These are phyloP conservation scores for Quercus robur DNA, from an alignment of 306 rosid species.

Conservation along the genomic window DNA sequence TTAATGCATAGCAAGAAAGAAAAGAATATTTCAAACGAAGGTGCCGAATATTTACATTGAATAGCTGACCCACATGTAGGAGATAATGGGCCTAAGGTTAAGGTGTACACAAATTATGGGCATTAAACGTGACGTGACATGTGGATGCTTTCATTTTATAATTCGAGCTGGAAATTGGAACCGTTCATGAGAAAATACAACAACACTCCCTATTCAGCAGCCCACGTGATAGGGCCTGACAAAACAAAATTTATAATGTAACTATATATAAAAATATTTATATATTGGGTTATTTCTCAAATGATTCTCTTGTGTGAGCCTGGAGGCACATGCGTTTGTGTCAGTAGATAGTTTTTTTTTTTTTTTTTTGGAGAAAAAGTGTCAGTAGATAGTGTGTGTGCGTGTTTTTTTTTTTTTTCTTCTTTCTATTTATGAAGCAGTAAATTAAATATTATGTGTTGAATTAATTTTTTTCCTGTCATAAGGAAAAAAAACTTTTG, in stretches of 20 bases:
- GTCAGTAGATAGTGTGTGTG: background rate
- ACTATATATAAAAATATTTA: background rate
- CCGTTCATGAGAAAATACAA: background rate
- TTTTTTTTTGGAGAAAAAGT: background rate
- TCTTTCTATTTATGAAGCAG: too few relatives aligned
- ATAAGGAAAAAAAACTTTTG: too few relatives aligned
- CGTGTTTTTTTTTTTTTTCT: too few relatives aligned
- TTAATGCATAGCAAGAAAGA: background rate
- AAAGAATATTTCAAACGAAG: background rate
- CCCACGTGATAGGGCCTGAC: conserved; percentile 16
- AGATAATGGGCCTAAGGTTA: background rate
- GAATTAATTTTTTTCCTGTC: too few relatives aligned
- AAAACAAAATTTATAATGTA: too few relatives aligned
- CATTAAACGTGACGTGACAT: background rate
- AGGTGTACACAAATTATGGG: background rate
- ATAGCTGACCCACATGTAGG: background rate
- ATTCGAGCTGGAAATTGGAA: background rate
- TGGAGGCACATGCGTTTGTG: background rate
- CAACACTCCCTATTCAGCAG: background rate
- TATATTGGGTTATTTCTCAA: background rate
- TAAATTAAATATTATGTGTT: too few relatives aligned
- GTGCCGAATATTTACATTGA: background rate
- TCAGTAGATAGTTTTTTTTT: background rate
- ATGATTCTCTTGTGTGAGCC: background rate
- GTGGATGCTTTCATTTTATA: background rate